Conservation (phyloP, 202 grass and related monocot species). For the Dendrocalamus latiflorus region DNA sequence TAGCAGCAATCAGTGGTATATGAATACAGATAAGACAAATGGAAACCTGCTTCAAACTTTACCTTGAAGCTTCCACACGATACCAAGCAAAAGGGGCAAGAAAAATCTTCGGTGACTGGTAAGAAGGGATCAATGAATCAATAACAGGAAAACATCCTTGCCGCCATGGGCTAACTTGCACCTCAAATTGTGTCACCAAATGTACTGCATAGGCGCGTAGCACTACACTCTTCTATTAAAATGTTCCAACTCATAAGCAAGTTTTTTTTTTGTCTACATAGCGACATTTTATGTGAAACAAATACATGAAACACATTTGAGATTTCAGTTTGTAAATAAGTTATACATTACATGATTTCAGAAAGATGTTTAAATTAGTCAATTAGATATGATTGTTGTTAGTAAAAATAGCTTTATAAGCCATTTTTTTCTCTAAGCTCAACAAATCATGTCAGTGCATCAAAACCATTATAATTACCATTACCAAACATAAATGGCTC, state of each 20-base stretch:
- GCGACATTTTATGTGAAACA: neutral
- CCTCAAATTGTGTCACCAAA: too few species aligned
- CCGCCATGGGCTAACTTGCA: too few species aligned
- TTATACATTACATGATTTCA: neutral
- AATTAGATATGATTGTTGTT: neutral
- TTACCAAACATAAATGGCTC: neutral
- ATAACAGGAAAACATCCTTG: neutral
- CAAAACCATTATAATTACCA: neutral
- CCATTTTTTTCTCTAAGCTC: neutral
- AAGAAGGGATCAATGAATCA: slow-evolving; percentile 24
- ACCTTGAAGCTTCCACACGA: slow-evolving; percentile 93
- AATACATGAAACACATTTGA: neutral
- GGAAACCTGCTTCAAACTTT: slow-evolving; percentile 23
- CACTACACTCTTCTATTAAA: too few species aligned
- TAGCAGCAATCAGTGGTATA: neutral
- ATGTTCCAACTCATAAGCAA: too few species aligned
- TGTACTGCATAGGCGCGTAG: too few species aligned
- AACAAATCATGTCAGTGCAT: neutral
- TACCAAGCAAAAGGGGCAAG: slow-evolving; percentile 92
- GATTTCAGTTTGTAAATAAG: neutral
- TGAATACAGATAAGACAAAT: neutral
- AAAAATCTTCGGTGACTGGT: slow-evolving; percentile 97
- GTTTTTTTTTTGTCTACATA: neutral
- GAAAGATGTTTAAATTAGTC: neutral
- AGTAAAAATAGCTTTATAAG: neutral